These are phyloP conservation scores for Metarhizium album DNA, from an alignment of 2,329 filamentous ascomycete species.

Conservation along the genomic window DNA sequence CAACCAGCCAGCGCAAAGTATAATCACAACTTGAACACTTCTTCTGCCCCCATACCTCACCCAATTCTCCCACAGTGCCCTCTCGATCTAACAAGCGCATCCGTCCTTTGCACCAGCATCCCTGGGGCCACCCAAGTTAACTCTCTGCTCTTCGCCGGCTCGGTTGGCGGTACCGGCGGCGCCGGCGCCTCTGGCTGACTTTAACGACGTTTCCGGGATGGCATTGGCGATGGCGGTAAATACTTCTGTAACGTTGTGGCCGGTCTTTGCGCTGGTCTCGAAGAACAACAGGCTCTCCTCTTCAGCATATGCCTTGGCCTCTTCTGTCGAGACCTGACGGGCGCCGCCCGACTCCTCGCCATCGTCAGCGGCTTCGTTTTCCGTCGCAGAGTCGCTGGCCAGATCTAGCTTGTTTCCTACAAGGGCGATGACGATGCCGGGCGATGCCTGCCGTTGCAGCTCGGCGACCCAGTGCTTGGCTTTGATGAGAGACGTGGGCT, in stretches of 20 bases:
- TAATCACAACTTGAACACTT: not conserved
- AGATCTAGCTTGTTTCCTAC: constrained; percentile 97
- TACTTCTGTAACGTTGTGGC: constrained; percentile 86
- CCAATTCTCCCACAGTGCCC: not conserved
- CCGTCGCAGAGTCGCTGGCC: constrained; percentile 46
- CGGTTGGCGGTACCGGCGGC: constrained; percentile 50
- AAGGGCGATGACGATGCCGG: constrained; percentile 91
- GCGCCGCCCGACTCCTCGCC: constrained; percentile 60
- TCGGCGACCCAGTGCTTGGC: constrained; percentile 99
- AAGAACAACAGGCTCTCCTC: constrained; percentile 93
- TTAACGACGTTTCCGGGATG: constrained; percentile 92
- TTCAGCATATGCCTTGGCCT: constrained; percentile 87
- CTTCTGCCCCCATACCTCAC: constrained; percentile 1
- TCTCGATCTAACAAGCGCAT: constrained; percentile 62
- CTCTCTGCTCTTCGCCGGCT: constrained; percentile 58
- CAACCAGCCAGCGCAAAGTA: constrained; percentile 6
- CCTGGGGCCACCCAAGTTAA: constrained; percentile 68
- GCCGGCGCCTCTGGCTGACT: constrained; percentile 69
- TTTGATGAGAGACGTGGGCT: constrained; percentile 88
- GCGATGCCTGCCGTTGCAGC: constrained; percentile 88
- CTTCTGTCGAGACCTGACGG: constrained; percentile 79
- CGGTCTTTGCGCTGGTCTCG: constrained; percentile 95
- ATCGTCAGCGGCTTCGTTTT: constrained; percentile 42
- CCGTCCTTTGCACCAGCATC: constrained; percentile 76
- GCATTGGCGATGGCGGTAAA: constrained; percentile 98